These are phyloP conservation scores for Alternaria brassicae DNA, from an alignment of 2,329 filamentous ascomycete species.

Conservation along the genomic window DNA sequence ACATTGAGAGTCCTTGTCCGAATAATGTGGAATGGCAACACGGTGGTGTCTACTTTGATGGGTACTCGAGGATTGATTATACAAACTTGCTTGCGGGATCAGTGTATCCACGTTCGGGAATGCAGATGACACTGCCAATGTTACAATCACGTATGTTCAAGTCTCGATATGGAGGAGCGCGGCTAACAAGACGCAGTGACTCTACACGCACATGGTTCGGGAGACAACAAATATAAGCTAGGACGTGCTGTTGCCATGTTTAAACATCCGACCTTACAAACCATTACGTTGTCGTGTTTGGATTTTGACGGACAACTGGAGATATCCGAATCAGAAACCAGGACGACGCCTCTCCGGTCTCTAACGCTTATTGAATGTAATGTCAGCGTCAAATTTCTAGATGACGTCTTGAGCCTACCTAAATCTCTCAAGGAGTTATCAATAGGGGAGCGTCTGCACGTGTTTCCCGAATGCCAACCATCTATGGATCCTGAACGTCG, in stretches of 20 bases:
- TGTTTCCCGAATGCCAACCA: slow-evolving; percentile 36
- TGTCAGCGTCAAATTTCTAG: slow-evolving; percentile 38
- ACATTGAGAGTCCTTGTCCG: slow-evolving; percentile 46
- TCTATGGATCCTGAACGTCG: slow-evolving; percentile 20
- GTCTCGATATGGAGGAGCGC: neutral
- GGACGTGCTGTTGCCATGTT: slow-evolving; percentile 40
- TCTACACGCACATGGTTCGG: slow-evolving; percentile 42
- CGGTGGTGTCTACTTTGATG: slow-evolving; percentile 30
- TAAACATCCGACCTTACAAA: slow-evolving; percentile 41
- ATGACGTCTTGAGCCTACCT: slow-evolving; percentile 40
- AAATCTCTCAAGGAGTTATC: slow-evolving; percentile 42
- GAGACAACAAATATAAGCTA: slow-evolving; percentile 37
- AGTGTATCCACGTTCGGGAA: slow-evolving; percentile 27
- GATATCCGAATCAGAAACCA: slow-evolving; percentile 25
- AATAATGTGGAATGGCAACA: slow-evolving; percentile 44
- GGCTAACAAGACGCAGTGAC: slow-evolving; percentile 35
- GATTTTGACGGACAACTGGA: slow-evolving; percentile 33
- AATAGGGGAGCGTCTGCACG: slow-evolving; percentile 43
- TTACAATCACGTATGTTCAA: slow-evolving; percentile 42
- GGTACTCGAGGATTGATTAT: slow-evolving; percentile 42
- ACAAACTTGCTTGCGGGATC: slow-evolving; percentile 37
- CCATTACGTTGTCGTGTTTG: slow-evolving; percentile 44
- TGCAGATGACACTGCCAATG: slow-evolving; percentile 30
- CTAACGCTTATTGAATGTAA: slow-evolving; percentile 50
- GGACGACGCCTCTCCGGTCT: slow-evolving; percentile 40